These are phyloP conservation scores for Recurvomyces mirabilis DNA, from an alignment of 495 filamentous ascomycete species.

Conservation along the genomic window DNA sequence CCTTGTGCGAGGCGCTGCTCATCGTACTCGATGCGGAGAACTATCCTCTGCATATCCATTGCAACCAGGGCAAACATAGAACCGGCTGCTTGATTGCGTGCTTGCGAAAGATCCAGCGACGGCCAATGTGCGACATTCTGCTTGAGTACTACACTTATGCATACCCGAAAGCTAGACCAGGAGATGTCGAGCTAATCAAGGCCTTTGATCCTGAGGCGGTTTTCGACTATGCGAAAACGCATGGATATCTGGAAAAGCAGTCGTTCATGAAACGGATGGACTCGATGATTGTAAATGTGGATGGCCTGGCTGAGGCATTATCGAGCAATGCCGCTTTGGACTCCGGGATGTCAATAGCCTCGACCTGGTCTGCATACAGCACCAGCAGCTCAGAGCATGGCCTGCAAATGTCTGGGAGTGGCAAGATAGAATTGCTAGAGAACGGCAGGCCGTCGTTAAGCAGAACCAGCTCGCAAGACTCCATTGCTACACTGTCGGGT, in stretches of 20 bases:
- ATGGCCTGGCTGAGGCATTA: slow-evolving; percentile 15
- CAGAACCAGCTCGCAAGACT: too few species aligned
- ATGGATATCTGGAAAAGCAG: slow-evolving; percentile 11
- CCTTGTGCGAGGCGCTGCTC: slow-evolving; percentile 52
- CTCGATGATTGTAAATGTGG: slow-evolving; percentile 12
- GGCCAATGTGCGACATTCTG: slow-evolving; percentile 45
- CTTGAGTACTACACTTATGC: slow-evolving; percentile 60
- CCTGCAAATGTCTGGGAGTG: too few species aligned
- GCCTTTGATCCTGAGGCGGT: slow-evolving; percentile 31
- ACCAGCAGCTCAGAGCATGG: slow-evolving; percentile 3
- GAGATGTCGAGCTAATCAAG: slow-evolving; percentile 44
- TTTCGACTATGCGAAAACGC: slow-evolving; percentile 13
- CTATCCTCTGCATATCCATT: slow-evolving; percentile 71
- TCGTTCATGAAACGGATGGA: slow-evolving; percentile 14
- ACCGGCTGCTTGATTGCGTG: slow-evolving; percentile 71
- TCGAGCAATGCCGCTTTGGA: slow-evolving; percentile 1
- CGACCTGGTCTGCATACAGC: neutral
- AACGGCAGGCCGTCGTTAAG: too few species aligned
- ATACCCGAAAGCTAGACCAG: slow-evolving; percentile 46
- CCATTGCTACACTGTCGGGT: too few species aligned
- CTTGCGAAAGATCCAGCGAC: slow-evolving; percentile 54
- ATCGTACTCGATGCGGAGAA: slow-evolving; percentile 54
- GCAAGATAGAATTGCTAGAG: too few species aligned
- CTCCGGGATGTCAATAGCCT: neutral
- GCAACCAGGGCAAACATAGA: slow-evolving; percentile 84